Conservation (phyloP, 768 basidiomycete species). For the Phlebiopsis flavidoalba region DNA sequence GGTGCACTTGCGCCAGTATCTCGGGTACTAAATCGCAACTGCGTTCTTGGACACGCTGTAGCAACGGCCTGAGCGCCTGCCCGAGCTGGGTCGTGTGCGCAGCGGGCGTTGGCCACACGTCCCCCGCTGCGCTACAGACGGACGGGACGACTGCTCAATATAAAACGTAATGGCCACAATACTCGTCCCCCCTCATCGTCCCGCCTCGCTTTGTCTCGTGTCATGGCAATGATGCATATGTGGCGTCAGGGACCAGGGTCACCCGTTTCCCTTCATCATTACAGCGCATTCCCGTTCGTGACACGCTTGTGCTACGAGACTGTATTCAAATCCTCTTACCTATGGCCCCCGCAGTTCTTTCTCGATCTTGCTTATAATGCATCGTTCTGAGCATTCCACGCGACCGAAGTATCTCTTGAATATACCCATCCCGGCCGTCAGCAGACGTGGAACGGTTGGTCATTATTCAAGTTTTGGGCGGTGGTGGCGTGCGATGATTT, state of each 20-base stretch:
- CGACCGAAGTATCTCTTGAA: too few relatives aligned
- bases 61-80: constrained; percentile 49
- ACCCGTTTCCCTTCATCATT: background rate
- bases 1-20: constrained; percentile 69
- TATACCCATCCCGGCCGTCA: background rate
- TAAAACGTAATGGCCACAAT: background rate
- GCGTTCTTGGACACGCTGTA: constrained; percentile 80
- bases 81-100: background rate
- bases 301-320: background rate
- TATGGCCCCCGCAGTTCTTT: background rate
- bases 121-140: background rate
- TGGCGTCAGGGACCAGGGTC: constrained; percentile 1
- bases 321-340: background rate
- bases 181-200: background rate
- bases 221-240: background rate
- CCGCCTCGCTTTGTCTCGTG: background rate
- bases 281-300: background rate
- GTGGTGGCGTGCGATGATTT: background rate
- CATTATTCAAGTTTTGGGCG: background rate
- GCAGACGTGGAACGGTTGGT: background rate
- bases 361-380: background rate
- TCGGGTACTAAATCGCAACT: constrained; percentile 73
- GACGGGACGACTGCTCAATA: background rate
- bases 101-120: background rate
- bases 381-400: too few relatives aligned